These are phyloP conservation scores for Penicillium sclerotiorum DNA, from an alignment of 2,329 filamentous ascomycete genomes.

Conservation along the genomic window DNA sequence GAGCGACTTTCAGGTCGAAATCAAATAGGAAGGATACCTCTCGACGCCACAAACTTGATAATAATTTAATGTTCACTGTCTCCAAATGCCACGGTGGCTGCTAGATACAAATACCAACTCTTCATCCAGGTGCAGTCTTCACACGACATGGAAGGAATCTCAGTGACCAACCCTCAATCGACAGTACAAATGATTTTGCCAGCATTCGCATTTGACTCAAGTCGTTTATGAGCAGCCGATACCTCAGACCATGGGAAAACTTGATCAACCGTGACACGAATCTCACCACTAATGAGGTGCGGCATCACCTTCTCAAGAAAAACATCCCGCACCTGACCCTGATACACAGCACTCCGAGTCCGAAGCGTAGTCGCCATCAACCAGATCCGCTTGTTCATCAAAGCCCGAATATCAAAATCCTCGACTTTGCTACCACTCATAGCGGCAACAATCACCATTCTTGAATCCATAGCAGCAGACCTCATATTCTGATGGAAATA, in stretches of 20 bases:
- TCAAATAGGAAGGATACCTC: too few relatives aligned
- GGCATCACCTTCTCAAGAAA: not conserved
- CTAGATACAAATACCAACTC: too few relatives aligned
- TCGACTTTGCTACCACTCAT: not conserved
- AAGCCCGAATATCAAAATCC: not conserved
- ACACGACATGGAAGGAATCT: not conserved
- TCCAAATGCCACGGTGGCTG: too few relatives aligned
- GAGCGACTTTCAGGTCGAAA: too few relatives aligned
- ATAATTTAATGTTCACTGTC: too few relatives aligned
- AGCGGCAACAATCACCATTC: not conserved
- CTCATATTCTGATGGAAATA: not conserved
- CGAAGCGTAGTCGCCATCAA: not conserved
- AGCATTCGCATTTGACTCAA: not conserved
- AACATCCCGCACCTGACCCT: not conserved
- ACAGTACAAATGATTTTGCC: slow-evolving; percentile 2
- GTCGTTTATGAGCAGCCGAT: not conserved
- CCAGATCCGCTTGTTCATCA: not conserved
- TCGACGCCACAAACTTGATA: too few relatives aligned
- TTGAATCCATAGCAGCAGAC: not conserved
- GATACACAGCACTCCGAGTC: not conserved
- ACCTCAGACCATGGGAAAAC: not conserved
- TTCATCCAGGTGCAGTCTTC: too few relatives aligned
- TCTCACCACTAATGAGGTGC: not conserved
- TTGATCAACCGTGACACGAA: not conserved
- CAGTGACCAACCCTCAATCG: not conserved